Evolutionary conservation across 805 yeast genomes (phyloP).

Genomic region (Candida peoriensis): DNA sequence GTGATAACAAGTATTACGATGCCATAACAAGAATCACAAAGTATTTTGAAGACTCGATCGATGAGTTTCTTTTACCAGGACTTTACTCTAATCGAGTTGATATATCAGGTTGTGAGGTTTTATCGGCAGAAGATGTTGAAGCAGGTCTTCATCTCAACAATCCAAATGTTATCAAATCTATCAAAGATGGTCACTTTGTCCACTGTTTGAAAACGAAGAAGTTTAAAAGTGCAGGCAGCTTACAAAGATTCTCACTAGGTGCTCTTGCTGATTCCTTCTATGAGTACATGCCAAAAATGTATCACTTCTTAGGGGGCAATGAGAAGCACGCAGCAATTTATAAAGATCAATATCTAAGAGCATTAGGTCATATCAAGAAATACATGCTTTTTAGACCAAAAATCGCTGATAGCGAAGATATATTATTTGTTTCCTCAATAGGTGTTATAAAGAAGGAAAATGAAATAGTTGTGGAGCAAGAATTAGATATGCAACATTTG

Average conservation of each 20-base stretch:
- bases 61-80: conserved; percentile 34
- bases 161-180: conserved; percentile 33
- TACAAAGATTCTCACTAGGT: conserved; percentile 30
- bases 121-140: conserved; percentile 24
- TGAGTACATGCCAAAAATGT: conserved; percentile 45
- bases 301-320: conserved; percentile 36
- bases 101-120: conserved; percentile 43
- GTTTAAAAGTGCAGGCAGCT: conserved; percentile 12
- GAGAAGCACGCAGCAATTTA: conserved; percentile 24
- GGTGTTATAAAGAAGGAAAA: conserved; percentile 20
- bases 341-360: conserved; percentile 29
- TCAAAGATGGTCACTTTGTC: conserved; percentile 23
- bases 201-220: conserved; percentile 29
- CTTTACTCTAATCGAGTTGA: conserved; percentile 42
- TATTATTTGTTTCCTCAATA: conserved; percentile 26
- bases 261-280: conserved; percentile 42
- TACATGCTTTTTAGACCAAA: conserved; percentile 41
- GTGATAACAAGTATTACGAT: conserved; percentile 42
- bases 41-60: conserved; percentile 29
- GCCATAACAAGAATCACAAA: conserved; percentile 42
- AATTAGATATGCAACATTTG: conserved; percentile 40
- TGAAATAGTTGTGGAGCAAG: conserved; percentile 16
- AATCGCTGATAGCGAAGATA: conserved; percentile 35
- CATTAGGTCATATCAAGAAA: conserved; percentile 33
- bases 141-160: conserved; percentile 30